Percentiles rank a stretch among this genome's conserved stretches.
These are phyloP conservation scores for Rosa multiflora DNA, from an alignment of 306 rosid species.

Conservation along the genomic window DNA sequence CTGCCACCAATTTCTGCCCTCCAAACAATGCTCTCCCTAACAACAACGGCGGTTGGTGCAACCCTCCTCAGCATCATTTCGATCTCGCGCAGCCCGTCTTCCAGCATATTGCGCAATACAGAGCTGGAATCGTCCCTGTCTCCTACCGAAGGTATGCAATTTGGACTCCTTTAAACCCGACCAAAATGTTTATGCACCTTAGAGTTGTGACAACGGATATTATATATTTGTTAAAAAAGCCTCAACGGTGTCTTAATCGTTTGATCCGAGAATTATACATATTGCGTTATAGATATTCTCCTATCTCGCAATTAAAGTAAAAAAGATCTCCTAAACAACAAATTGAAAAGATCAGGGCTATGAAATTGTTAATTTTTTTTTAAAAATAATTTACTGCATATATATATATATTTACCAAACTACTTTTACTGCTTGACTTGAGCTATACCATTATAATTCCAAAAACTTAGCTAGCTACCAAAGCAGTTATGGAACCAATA, in stretches of 20 bases:
- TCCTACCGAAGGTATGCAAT: slow-evolving; percentile 52
- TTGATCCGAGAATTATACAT: too few species aligned
- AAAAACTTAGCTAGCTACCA: background rate
- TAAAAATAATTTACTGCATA: too few species aligned
- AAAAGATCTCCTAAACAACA: background rate
- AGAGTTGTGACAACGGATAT: too few species aligned
- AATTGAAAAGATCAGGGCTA: too few species aligned
- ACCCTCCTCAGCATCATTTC: slow-evolving; percentile 78
- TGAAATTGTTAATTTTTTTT: too few species aligned
- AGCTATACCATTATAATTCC: background rate
- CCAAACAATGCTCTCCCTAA: slow-evolving; percentile 70
- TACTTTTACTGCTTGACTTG: background rate
- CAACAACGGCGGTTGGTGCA: slow-evolving; percentile 85
- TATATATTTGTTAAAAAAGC: too few species aligned
- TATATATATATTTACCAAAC: background rate
- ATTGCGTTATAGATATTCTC: too few species aligned
- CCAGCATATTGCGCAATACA: slow-evolving; percentile 58
- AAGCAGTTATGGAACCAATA: background rate
- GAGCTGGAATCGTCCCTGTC: slow-evolving; percentile 75
- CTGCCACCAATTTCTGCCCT: slow-evolving; percentile 82
- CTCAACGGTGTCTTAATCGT: too few species aligned
- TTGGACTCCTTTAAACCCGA: background rate
- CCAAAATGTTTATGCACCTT: background rate
- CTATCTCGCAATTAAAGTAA: background rate
- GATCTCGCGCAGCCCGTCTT: slow-evolving; percentile 79